phyloP scores from a whole-genome alignment of 2,329 filamentous ascomycete genomes.

The Nothopassalora personata region DNA sequence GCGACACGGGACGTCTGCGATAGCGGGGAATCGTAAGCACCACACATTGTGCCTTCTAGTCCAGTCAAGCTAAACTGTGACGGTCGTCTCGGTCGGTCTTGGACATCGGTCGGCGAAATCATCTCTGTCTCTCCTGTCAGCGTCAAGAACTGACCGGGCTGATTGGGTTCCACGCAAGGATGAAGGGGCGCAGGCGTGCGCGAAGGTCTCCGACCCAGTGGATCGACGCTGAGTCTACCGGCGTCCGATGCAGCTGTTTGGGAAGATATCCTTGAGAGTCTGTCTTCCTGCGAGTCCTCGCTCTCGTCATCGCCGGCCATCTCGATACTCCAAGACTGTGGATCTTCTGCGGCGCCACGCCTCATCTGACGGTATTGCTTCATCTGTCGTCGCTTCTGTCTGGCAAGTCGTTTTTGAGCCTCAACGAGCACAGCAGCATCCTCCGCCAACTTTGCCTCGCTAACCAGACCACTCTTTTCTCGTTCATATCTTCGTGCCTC shows the following conservation, averaged over 20 bases:
- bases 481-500: slow-evolving; percentile 77
- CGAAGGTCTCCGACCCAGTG: slow-evolving; percentile 21
- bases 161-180: slow-evolving; percentile 4
- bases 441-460: slow-evolving; percentile 39
- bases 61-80: slow-evolving; percentile 40
- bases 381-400: slow-evolving; percentile 37
- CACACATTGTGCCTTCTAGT: slow-evolving; percentile 73
- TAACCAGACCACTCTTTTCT: slow-evolving; percentile 52
- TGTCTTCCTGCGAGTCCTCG: slow-evolving; percentile 33
- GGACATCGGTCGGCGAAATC: slow-evolving; percentile 13
- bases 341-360: slow-evolving; percentile 34
- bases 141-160: slow-evolving; percentile 16
- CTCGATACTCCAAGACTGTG: slow-evolving; percentile 79
- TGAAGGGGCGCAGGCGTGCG: slow-evolving; percentile 25
- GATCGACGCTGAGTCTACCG: slow-evolving; percentile 12
- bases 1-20: slow-evolving; percentile 55
- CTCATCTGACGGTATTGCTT: slow-evolving; percentile 31
- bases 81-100: slow-evolving; percentile 4
- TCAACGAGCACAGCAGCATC: slow-evolving; percentile 41
- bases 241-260: slow-evolving; percentile 25
- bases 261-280: slow-evolving; percentile 34
- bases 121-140: slow-evolving; percentile 28
- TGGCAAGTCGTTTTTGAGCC: slow-evolving; percentile 53
- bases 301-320: slow-evolving; percentile 61
- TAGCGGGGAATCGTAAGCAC: slow-evolving; percentile 53